phyloP scores from a whole-genome alignment of 805 yeast genomes.

The Millerozyma acaciae region DNA sequence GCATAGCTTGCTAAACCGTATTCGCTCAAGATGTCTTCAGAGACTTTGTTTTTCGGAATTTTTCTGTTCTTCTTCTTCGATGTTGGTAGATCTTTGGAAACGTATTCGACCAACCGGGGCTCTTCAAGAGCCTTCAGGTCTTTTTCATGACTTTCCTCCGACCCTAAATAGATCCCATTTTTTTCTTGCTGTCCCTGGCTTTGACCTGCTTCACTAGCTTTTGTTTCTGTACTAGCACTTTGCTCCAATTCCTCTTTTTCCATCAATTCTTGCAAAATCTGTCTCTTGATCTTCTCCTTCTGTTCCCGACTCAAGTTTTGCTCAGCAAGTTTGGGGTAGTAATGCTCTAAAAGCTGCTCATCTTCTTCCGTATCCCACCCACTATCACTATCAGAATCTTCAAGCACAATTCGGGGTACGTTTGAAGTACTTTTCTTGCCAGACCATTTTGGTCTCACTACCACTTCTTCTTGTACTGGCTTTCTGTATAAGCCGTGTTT shows the following conservation, averaged over 20 bases:
- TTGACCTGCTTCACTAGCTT: conserved; percentile 10
- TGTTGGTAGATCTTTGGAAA: conserved; percentile 13
- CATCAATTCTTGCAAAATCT: conserved; percentile 26
- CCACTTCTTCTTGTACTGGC: conserved; percentile 9
- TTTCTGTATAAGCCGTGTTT: conserved; percentile 34
- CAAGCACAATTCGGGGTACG: conserved; percentile 14
- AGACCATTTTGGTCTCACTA: conserved; percentile 30
- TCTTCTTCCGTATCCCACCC: conserved; percentile 38
- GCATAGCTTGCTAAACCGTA: conserved; percentile 33
- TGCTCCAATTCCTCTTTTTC: conserved; percentile 10
- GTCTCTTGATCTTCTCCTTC: conserved; percentile 33
- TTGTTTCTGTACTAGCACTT: conserved; percentile 1
- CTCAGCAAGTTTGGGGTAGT: conserved; percentile 38
- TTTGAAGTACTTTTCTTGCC: conserved; percentile 20
- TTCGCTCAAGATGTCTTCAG: conserved; percentile 33
- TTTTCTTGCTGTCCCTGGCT: conserved; percentile 9
- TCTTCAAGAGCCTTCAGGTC: conserved; percentile 3
- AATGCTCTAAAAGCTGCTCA: conserved; percentile 36
- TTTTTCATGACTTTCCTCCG: conserved; percentile 9
- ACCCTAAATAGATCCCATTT: conserved; percentile 40
- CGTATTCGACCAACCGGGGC: conserved; percentile 15
- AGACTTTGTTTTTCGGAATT: conserved; percentile 24
- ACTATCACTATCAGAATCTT: conserved; percentile 22
- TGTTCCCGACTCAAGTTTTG: conserved; percentile 29
- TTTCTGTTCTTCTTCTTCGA: conserved; percentile 22